These are phyloP conservation scores for Eucalyptus sp. DNA, from an alignment of 345 rosid species.

Conservation along the genomic window DNA sequence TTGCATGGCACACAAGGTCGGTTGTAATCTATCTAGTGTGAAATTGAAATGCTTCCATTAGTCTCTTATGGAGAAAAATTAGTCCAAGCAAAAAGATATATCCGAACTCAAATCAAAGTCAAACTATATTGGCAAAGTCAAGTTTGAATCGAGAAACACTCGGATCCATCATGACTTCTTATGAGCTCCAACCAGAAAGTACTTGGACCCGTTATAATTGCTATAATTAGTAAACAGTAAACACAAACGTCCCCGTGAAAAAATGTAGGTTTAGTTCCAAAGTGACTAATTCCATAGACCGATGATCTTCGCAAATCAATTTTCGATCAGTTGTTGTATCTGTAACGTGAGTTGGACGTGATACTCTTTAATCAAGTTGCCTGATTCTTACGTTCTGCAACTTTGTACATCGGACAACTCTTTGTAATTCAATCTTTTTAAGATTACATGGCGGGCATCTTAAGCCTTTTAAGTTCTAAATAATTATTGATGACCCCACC, in stretches of 20 bases:
- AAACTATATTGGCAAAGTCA: neutral
- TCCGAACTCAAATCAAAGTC: neutral
- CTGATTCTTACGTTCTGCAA: neutral
- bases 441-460: neutral
- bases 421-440: neutral
- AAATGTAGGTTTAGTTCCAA: neutral
- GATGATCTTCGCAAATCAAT: neutral
- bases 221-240: neutral
- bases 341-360: neutral
- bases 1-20: fast-evolving
- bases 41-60: neutral
- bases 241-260: neutral
- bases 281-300: neutral
- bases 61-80: neutral
- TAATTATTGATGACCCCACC: neutral
- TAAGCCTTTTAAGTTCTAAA: neutral
- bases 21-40: neutral
- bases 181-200: neutral
- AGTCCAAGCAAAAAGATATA: neutral
- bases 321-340: neutral
- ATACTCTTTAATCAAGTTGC: neutral
- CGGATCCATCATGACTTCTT: neutral
- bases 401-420: neutral
- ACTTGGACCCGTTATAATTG: neutral
- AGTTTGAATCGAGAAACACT: neutral